phyloP scores from a whole-genome alignment of 2,329 filamentous ascomycete species.

The Phaeosphaeriaceae sp. region DNA sequence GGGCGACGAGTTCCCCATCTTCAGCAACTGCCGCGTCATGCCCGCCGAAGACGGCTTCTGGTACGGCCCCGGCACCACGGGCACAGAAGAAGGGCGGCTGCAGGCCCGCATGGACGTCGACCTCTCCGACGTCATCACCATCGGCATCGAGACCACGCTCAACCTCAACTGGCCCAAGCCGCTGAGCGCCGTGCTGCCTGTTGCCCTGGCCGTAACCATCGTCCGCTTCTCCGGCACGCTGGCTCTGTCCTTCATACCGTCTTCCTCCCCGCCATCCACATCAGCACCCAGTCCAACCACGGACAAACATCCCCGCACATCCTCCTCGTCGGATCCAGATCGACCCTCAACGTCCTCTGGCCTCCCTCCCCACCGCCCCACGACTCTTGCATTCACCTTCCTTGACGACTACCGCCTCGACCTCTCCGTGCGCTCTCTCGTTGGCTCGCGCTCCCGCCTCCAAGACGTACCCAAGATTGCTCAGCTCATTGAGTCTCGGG shows the following conservation, averaged over 20 bases:
- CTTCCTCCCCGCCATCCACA: constrained; percentile 43
- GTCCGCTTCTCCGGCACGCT: constrained; percentile 94
- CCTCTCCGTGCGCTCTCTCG: constrained; percentile 78
- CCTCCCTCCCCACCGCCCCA: constrained; percentile 59
- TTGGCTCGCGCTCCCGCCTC: constrained; percentile 79
- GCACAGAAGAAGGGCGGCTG: constrained; percentile 73
- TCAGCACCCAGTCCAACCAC: constrained; percentile 39
- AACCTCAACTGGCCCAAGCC: constrained; percentile 94
- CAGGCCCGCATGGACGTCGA: constrained; percentile 98
- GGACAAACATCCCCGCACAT: background rate
- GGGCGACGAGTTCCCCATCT: constrained; percentile 97
- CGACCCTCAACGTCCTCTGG: constrained; percentile 34
- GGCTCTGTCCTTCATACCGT: constrained; percentile 90
- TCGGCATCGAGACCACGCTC: constrained; percentile 93
- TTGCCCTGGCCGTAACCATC: constrained; percentile 89
- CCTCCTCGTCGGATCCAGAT: constrained; percentile 53
- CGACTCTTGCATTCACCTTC: constrained; percentile 94
- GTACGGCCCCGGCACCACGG: constrained; percentile 51
- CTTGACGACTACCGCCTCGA: constrained; percentile 86
- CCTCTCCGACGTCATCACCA: constrained; percentile 91
- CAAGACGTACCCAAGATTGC: constrained; percentile 91
- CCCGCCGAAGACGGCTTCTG: constrained; percentile 79
- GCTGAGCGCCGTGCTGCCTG: constrained; percentile 85
- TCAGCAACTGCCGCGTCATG: constrained; percentile 96
- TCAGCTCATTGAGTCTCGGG: constrained; percentile 77